Evolutionary conservation across 768 basidiomycete species (phyloP).

Genomic region (Tulasnella sp.): DNA sequence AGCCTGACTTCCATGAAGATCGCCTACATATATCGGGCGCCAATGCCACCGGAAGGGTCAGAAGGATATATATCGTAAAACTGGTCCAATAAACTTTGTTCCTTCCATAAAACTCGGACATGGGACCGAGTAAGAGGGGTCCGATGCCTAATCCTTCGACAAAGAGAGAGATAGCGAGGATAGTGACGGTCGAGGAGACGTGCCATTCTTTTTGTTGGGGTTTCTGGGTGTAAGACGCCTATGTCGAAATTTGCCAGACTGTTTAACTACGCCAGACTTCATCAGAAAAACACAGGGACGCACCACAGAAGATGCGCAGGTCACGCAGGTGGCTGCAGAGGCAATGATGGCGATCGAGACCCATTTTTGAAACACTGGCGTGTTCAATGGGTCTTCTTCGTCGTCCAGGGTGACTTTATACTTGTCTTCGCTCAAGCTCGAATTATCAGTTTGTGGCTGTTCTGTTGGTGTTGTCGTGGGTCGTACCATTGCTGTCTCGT

Average conservation of each 20-base stretch:
- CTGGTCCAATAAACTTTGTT: constrained; percentile 53
- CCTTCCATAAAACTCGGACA: constrained; percentile 52
- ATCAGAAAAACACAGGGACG: not conserved
- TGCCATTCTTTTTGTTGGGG: constrained; percentile 44
- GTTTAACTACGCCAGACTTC: not conserved
- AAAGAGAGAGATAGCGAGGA: constrained; percentile 40
- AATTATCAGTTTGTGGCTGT: not conserved
- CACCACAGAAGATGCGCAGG: constrained; percentile 31
- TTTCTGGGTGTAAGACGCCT: constrained; percentile 55
- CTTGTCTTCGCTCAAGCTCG: not conserved
- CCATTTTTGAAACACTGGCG: constrained; percentile 21
- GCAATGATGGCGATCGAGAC: constrained; percentile 21
- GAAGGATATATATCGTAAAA: constrained; percentile 48
- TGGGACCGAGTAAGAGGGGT: constrained; percentile 33
- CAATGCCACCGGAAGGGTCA: constrained; percentile 66
- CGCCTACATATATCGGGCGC: constrained; percentile 50
- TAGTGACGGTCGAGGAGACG: constrained; percentile 43
- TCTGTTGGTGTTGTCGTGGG: not conserved
- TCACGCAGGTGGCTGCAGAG: constrained; percentile 23
- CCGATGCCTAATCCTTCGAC: constrained; percentile 31
- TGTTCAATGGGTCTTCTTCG: constrained; percentile 18
- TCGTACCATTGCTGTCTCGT: not conserved
- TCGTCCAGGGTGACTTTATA: constrained; percentile 5
- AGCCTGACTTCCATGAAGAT: not conserved
- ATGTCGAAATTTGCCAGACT: not conserved